Evolutionary conservation across 345 rosid genomes (phyloP).

Genomic region (Angophora floribunda): DNA sequence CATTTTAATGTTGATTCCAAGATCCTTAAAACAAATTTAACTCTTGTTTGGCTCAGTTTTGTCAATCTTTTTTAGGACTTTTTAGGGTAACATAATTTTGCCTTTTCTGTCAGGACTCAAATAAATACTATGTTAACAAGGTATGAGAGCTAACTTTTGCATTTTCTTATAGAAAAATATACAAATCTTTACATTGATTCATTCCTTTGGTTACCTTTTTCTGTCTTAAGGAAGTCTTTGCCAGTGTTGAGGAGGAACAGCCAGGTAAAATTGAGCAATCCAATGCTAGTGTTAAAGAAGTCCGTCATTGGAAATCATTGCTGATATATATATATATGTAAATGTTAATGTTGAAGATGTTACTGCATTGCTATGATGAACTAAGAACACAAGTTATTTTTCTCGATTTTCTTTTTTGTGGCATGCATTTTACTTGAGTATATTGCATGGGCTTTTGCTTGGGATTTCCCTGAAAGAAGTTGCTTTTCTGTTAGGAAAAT

Average conservation of each 20-base stretch:
- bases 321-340: neutral
- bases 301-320: neutral
- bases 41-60: neutral
- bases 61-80: neutral
- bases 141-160: slow-evolving; percentile 9
- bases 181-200: neutral
- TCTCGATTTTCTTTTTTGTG: neutral
- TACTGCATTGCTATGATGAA: neutral
- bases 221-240: slow-evolving; percentile 44
- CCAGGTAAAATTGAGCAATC: slow-evolving; percentile 2
- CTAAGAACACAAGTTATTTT: neutral
- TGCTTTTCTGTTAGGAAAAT: slow-evolving; percentile 14
- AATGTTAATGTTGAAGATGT: neutral
- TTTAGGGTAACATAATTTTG: neutral
- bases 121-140: slow-evolving; percentile 12
- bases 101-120: neutral
- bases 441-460: neutral
- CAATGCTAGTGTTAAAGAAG: neutral
- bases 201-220: neutral
- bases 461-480: neutral
- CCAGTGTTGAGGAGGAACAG: slow-evolving; percentile 18
- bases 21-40: neutral
- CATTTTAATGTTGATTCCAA: neutral
- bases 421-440: neutral
- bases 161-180: neutral